Base-by-base conservation (phyloP, 192 early-diverging fungal genomes). In the Entomortierella lignicola region DNA sequence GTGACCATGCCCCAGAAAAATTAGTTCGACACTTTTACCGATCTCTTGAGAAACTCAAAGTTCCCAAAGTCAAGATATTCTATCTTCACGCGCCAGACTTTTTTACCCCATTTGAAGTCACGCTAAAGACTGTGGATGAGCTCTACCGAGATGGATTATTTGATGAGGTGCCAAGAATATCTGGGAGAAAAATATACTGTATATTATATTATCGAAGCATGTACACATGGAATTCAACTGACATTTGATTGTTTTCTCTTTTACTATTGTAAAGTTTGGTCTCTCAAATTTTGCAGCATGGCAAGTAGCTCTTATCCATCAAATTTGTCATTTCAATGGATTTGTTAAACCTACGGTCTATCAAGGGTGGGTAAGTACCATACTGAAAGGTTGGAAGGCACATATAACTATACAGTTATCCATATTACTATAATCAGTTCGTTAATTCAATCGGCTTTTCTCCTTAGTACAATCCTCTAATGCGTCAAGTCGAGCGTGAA, bases 81-180 rank as follows among this genome's bases (percentile, higher is more conserved):
- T 91, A 91, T 62, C 71, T 91, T 5, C 89, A 91, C 70, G 87
- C 87, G 4, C 89, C 89, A 1, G 89, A 90, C 55, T 80, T 85
- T 63, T 51, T 66, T 0, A 85, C 82, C 0, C 86, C 88, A 10
- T 84, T 87, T 43, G 88, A 83, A 59, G 57, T 66, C 2, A 90
- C 88, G 3, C 69, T 90, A 12, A 61, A 61, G 29, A 84, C 88
- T 27, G 85, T 90, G 7, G 72, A 91, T 52, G 86, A 90, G n/a
- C 66, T 91, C 15, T 87, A 90, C 69, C 12, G 77, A 30, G 79
- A 81, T 41, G 87, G 87, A 11, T 60, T 60, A 12, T 91, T 91
- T 57, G 77, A 68, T 20, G 26, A 55, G 50, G 52, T 23, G 20
- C 26, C 8, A 25, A 54, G 21, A n/a, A 32, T 13, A n/a, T 43